Evolutionary conservation across 2,329 filamentous ascomycete species (phyloP).

Genomic region (Berkeleyomyces rouxiae): DNA sequence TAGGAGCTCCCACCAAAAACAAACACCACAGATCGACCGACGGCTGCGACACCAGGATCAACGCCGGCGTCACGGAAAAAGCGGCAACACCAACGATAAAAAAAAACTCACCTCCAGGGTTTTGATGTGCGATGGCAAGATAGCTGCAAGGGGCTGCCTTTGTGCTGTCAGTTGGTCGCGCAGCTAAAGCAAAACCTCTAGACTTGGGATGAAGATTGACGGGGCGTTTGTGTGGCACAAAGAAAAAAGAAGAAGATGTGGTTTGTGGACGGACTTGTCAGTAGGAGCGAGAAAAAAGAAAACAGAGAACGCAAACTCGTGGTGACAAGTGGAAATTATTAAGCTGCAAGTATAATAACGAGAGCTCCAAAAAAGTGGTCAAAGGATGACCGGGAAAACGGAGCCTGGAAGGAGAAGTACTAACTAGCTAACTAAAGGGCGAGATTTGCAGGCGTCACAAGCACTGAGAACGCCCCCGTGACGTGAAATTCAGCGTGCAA

Average conservation of each 20-base stretch:
- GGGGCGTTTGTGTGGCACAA: background rate
- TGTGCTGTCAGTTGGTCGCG: background rate
- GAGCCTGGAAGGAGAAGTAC: background rate
- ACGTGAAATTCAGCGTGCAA: no score
- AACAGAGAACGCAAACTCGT: slow-evolving; percentile 4
- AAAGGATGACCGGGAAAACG: background rate
- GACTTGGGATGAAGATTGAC: background rate
- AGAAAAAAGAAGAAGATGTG: background rate
- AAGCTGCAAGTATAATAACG: background rate
- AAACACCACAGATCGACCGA: background rate
- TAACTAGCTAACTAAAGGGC: background rate
- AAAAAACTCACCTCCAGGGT: slow-evolving; percentile 9
- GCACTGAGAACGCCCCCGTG: background rate
- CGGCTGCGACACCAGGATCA: background rate
- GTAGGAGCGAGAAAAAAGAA: background rate
- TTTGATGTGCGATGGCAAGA: background rate
- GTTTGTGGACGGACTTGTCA: background rate
- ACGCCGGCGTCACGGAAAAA: background rate
- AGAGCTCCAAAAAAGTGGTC: slow-evolving; percentile 3
- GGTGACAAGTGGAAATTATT: slow-evolving; percentile 8
- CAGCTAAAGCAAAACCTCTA: background rate
- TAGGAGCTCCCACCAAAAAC: background rate
- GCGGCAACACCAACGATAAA: background rate
- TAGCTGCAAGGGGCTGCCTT: background rate
- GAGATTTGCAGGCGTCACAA: background rate